phyloP scores from a whole-genome alignment of 2,329 filamentous ascomycete species.

The Trichoderma gracile region DNA sequence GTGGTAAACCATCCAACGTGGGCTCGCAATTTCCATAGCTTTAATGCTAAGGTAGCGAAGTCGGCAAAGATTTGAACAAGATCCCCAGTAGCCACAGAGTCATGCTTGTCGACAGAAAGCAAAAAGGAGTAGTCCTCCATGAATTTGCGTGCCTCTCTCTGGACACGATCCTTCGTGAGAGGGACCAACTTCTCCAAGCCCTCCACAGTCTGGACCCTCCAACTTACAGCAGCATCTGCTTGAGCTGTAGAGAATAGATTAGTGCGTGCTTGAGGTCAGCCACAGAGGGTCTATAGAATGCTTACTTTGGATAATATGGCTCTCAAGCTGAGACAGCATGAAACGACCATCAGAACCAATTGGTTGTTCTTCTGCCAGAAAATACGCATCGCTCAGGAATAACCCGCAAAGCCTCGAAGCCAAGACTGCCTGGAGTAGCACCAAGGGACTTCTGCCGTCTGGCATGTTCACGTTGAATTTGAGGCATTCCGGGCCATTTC shows the following conservation, averaged over 20 bases:
- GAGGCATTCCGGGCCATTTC: not conserved
- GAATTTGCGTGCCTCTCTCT: not conserved
- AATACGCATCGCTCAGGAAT: not conserved
- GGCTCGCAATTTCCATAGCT: not conserved
- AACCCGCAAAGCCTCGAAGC: not conserved
- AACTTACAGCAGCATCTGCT: not conserved
- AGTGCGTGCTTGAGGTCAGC: too few species aligned
- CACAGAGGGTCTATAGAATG: too few species aligned
- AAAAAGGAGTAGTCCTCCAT: not conserved
- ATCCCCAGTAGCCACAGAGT: not conserved
- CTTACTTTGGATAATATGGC: not conserved
- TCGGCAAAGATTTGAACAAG: not conserved
- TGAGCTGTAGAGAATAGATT: not conserved
- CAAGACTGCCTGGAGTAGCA: not conserved
- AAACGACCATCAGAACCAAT: accelerated
- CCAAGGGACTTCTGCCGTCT: not conserved
- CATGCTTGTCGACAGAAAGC: not conserved
- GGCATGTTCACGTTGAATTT: not conserved
- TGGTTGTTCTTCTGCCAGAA: not conserved
- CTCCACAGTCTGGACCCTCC: not conserved
- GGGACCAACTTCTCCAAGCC: not conserved
- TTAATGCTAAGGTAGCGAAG: not conserved
- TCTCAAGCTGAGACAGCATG: not conserved
- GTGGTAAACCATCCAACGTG: not conserved
- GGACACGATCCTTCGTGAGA: not conserved